Evolutionary conservation across 2,329 filamentous ascomycete species (phyloP).

Genomic region (Fusarium subtropicale): DNA sequence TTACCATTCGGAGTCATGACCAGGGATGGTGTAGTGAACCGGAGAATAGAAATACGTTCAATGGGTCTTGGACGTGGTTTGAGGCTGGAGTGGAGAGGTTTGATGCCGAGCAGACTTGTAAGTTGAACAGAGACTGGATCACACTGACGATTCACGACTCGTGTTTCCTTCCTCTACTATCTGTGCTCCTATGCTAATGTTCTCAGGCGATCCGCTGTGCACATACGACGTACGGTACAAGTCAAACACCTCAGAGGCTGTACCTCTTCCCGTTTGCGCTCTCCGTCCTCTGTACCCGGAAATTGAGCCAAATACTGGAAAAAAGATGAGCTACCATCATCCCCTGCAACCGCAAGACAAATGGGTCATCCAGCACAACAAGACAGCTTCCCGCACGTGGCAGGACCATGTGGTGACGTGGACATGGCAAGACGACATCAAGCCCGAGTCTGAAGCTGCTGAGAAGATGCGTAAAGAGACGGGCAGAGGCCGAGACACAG

Average conservation of each 20-base stretch:
- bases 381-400: conserved; percentile 50
- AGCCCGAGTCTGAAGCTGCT: conserved; percentile 57
- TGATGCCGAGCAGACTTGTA: conserved; percentile 53
- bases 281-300: conserved; percentile 54
- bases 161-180: not conserved
- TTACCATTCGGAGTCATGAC: conserved; percentile 67
- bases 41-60: conserved; percentile 55
- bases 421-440: conserved; percentile 62
- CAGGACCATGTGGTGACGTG: conserved; percentile 64
- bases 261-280: conserved; percentile 50
- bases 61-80: conserved; percentile 70
- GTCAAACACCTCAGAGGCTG: conserved; percentile 32
- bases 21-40: conserved; percentile 65
- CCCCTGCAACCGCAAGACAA: conserved; percentile 51
- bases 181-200: not conserved
- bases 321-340: conserved; percentile 53
- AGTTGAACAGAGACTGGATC: conserved; percentile 12
- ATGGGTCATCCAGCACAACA: conserved; percentile 63
- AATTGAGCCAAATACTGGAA: conserved; percentile 32
- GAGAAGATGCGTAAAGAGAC: conserved; percentile 52
- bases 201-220: conserved; percentile 48
- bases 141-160: not conserved
- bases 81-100: conserved; percentile 70
- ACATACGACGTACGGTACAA: conserved; percentile 48
- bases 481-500: conserved; percentile 65